These are phyloP conservation scores for Hyaloperonospora arabidopsidis DNA, from an alignment of 352 stramenopile genomes.

Conservation along the genomic window DNA sequence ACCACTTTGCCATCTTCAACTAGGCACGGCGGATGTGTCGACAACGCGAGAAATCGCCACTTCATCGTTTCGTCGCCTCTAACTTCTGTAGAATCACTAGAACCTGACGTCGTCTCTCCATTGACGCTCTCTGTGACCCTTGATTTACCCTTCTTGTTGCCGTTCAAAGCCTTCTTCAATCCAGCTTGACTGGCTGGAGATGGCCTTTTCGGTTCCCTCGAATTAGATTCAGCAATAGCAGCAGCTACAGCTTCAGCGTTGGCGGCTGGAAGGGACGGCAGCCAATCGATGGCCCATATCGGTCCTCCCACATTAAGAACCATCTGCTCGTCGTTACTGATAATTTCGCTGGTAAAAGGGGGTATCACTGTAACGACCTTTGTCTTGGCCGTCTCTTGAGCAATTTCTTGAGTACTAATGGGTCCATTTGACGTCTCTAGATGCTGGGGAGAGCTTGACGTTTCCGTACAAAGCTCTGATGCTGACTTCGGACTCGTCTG, in stretches of 20 bases:
- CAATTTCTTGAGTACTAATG: background rate
- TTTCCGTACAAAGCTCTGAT: constrained; percentile 5
- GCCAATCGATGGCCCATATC: constrained; percentile 79
- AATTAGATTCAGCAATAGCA: constrained; percentile 1
- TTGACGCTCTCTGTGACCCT: constrained; percentile 1
- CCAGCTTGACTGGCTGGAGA: constrained; percentile 5
- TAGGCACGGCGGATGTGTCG: constrained; percentile 62
- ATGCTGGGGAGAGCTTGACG: background rate
- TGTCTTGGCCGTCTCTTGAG: background rate
- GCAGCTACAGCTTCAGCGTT: constrained; percentile 8
- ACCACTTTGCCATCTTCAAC: constrained; percentile 51
- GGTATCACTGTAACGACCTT: constrained; percentile 29
- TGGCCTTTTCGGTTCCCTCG: constrained; percentile 16
- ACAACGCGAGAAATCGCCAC: constrained; percentile 55
- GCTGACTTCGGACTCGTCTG: constrained; percentile 1
- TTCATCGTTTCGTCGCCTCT: constrained; percentile 12
- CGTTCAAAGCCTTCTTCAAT: constrained; percentile 4
- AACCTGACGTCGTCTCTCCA: constrained; percentile 10
- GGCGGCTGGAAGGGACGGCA: constrained; percentile 26
- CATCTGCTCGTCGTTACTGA: constrained; percentile 32
- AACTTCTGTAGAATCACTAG: constrained; percentile 5
- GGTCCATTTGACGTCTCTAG: constrained; percentile 11
- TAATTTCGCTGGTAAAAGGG: constrained; percentile 38
- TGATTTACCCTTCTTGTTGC: constrained; percentile 36
- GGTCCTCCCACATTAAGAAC: constrained; percentile 63